A percentile compares a stretch with the other conserved stretches of the same genome.
These are phyloP conservation scores for Chrysochromulina parva DNA, from an alignment of 78 protist genomes.

Conservation along the genomic window DNA sequence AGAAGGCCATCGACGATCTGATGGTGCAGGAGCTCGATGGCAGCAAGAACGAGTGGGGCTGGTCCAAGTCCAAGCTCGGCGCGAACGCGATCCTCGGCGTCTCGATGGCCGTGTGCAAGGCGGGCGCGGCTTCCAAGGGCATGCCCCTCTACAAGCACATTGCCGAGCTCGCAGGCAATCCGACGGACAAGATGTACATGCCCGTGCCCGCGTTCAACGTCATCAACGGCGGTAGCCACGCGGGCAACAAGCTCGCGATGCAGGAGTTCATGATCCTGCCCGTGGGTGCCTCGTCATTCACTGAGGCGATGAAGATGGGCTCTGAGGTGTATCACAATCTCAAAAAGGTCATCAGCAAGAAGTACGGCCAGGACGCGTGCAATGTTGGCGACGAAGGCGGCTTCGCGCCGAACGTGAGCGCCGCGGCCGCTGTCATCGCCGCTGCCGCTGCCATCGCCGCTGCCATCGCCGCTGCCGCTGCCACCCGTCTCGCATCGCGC, in stretches of 20 bases:
- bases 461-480: neutral
- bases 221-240: constrained; percentile 99
- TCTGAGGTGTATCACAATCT: constrained; percentile 96
- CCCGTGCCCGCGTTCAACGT: constrained; percentile 98
- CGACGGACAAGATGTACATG: constrained; percentile 59
- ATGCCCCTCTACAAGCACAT: constrained; percentile 94
- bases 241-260: constrained; percentile 95
- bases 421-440: neutral
- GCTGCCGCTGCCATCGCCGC: neutral
- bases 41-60: constrained; percentile 67
- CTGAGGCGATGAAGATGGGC: constrained; percentile 84
- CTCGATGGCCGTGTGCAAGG: constrained; percentile 95
- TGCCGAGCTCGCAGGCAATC: constrained; percentile 78
- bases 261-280: constrained; percentile 98
- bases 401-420: constrained; percentile 77
- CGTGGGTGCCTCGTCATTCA: constrained; percentile 86
- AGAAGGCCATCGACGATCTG: constrained; percentile 83
- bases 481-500: constrained; percentile 43
- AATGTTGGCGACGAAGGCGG: constrained; percentile 99
- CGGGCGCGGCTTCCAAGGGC: constrained; percentile 89
- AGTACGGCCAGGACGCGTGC: constrained; percentile 82
- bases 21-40: constrained; percentile 68
- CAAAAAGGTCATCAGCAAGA: constrained; percentile 77
- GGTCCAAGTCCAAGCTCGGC: constrained; percentile 91
- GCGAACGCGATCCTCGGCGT: constrained; percentile 99